phyloP scores from a whole-genome alignment of 805 yeast species.

The Clavispora vitiphila region DNA sequence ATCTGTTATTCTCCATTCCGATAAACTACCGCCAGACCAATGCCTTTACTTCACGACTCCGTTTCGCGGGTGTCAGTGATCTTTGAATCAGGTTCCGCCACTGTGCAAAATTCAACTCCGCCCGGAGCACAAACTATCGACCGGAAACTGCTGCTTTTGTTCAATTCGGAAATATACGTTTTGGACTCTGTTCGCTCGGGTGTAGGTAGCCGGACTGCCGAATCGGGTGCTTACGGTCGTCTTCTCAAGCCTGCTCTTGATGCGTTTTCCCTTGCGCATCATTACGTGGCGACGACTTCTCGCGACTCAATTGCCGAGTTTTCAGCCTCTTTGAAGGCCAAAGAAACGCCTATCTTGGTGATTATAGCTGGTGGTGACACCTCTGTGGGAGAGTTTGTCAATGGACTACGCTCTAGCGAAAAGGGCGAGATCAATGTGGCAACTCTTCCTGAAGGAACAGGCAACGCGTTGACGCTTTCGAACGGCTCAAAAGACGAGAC shows the following conservation, averaged over 20 bases:
- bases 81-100: background rate
- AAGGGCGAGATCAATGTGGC: conserved; percentile 19
- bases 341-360: conserved; percentile 29
- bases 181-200: conserved; percentile 53
- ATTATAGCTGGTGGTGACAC: conserved; percentile 83
- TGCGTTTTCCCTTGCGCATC: conserved; percentile 24
- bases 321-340: conserved; percentile 26
- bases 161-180: conserved; percentile 19
- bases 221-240: conserved; percentile 32
- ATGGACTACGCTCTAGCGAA: conserved; percentile 29
- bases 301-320: conserved; percentile 34
- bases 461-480: conserved; percentile 74
- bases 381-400: conserved; percentile 70
- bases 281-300: conserved; percentile 41
- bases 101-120: background rate
- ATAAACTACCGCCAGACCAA: no score
- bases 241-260: conserved; percentile 46
- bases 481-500: conserved; percentile 32
- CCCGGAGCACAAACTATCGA: background rate
- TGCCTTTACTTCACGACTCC: background rate
- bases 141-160: background rate
- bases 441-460: conserved; percentile 76
- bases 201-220: conserved; percentile 26
- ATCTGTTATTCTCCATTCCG: no score
- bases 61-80: background rate